Evolutionary conservation across 139 green algal genomes (phyloP), one percentile per base, ranked within the genome.

Genomic region (Micromonas commoda): DNA sequence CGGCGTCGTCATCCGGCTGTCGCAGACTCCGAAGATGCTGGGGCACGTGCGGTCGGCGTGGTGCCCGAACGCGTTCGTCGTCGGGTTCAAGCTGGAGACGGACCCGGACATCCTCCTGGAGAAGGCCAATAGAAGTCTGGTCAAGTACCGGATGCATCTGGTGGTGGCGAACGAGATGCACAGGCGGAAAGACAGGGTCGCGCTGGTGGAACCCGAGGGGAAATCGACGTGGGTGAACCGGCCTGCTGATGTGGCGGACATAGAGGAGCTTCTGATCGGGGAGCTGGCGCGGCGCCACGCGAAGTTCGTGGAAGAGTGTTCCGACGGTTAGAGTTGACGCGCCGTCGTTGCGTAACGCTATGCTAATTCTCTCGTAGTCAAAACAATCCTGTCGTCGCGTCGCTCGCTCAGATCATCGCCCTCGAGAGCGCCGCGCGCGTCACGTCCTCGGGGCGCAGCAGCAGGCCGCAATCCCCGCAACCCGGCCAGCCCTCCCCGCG

Each of bases 11-110:
- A 78, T 97, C 39, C 63, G 79, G 0, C 65, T 90, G 52, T 31
- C 53, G 3, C 63, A 35, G 76, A 91, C 97, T n/a, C 95, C 95
- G 23, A 99, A 99, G 84, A 92, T 96, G 89, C 84, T 99, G 24
- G 88, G 90, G 4, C 28, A 82, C 52, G 82, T 99, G 73, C 80
- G 84, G 0, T 31, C 54, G n/a, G 29, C 79, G 31, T 99, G 95
- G 95, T 88, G 86, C 0, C 95, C 95, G 0, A 0, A 82, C 0
- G 89, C 93, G 0, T 93, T 96, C 65, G 51, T 94, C 1, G 90
- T 97, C n/a, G 91, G 83, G 83, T 99, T 99, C 86, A 99, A 99
- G 83, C 86, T 98, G 63, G 95, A 99, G 79, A 99, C 95, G 0
- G 95, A 99, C 80, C 79, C 84, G 38, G 31, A 64, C 13, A 82